These are phyloP conservation scores for Paratinospora sagittata DNA, from an alignment of 164 flowering plant genomes.

Conservation along the genomic window DNA sequence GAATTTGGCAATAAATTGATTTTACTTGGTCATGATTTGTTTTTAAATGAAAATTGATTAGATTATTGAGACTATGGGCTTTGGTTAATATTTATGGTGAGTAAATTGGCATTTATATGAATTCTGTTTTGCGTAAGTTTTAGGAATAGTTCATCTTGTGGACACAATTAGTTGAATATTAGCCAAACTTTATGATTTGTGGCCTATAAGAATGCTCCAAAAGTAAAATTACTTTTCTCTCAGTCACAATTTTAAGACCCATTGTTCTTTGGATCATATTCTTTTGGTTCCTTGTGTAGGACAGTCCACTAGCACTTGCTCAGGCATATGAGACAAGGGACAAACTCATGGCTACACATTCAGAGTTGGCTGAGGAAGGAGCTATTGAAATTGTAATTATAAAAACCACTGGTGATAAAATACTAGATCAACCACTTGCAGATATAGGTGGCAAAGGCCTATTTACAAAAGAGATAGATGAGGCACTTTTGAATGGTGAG, in stretches of 20 bases:
- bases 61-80: neutral
- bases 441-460: conserved; percentile 98
- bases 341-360: conserved; percentile 64
- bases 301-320: conserved; percentile 96
- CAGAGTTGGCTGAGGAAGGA: conserved; percentile 84
- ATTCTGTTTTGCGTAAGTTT: neutral
- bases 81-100: neutral
- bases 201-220: neutral
- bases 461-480: conserved; percentile 95
- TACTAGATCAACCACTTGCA: conserved; percentile 82
- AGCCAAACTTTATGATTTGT: neutral
- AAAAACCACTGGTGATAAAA: conserved; percentile 95
- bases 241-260: neutral
- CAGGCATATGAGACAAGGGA: conserved; percentile 91
- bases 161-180: neutral
- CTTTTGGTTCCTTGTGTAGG: conserved; percentile 34
- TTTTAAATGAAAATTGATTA: neutral
- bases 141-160: neutral
- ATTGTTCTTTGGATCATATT: conserved; percentile 17
- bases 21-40: neutral
- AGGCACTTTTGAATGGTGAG: conserved; percentile 72
- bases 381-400: conserved; percentile 84
- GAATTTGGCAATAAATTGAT: neutral
- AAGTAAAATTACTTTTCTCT: neutral
- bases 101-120: neutral